Base-by-base conservation (phyloP, 2,329 filamentous ascomycete genomes). In the Hypoxylon sp. region DNA sequence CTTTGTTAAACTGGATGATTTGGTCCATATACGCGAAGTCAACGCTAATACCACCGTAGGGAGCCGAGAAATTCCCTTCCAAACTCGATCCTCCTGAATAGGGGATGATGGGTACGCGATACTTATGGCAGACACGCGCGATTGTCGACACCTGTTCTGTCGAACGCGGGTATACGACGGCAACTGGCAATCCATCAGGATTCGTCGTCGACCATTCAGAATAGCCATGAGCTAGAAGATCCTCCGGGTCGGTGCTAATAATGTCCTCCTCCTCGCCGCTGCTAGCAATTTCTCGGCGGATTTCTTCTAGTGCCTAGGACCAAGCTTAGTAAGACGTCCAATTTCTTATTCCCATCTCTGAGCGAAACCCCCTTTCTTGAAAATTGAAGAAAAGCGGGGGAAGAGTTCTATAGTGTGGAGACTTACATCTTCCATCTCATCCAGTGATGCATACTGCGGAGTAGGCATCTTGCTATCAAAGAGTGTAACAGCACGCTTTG, bases 11-110 rank as follows among this genome's bases (percentile, higher is more conserved):
- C 59, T 90, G 85, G 31, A 98, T 73, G 27, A 97, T 91, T 74
- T 90, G 84, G 78, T 97, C 91, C 94, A 98, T 98, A 75, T 88
- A 89, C 0, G 89, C 88, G 78, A 98, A 98, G 76, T 98, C 94
- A 55, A 98, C 92, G 72, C 92, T 95, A 76, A 98, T 88, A 11
- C 94, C 94, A 11, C 94, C 94, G 76, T 91, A 92, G 0, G 93
- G 93, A 13, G 94, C 93, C 0, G 93, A 92, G 79, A 97, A 97
- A 78, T 97, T 96, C 13, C 92, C 94, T 79, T 98, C 94, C 0
- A 98, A 83, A 72, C 92, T 95, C 0, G 93, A 92, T 13, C 94
- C 94, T 2, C 93, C 94, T 0, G 93, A 96, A 77, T 92, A 97
- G 0, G 93, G 91, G 66, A 96, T 92, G 82, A 97, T 92, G 1